A percentile compares a stretch with the other conserved stretches of the same genome.
These are phyloP conservation scores for Chrysoporthe austroafricana DNA, from an alignment of 2,329 filamentous ascomycete species.

Conservation along the genomic window DNA sequence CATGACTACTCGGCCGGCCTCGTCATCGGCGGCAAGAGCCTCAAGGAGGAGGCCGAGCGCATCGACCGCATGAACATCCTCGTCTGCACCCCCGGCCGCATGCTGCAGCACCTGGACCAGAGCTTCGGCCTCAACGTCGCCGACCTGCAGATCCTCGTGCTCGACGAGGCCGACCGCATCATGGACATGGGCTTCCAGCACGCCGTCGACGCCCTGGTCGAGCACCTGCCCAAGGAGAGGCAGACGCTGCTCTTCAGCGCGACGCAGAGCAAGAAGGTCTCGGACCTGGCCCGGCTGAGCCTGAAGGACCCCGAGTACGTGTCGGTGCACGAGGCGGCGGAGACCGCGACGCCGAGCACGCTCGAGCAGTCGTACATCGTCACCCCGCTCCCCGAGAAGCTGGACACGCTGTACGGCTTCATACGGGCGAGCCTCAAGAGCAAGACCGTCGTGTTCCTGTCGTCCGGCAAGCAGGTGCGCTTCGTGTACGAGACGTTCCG, in stretches of 20 bases:
- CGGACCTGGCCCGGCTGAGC: conserved; percentile 86
- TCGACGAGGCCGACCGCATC: conserved; percentile 95
- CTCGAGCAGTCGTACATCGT: conserved; percentile 92
- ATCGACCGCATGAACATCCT: conserved; percentile 86
- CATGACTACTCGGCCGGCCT: conserved; percentile 91
- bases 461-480: conserved; percentile 92
- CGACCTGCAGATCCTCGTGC: conserved; percentile 87
- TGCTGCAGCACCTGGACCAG: conserved; percentile 94
- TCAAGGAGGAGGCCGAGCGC: conserved; percentile 84
- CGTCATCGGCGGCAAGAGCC: conserved; percentile 89
- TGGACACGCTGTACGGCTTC: conserved; percentile 92
- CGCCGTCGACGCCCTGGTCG: conserved; percentile 88
- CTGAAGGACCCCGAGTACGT: conserved; percentile 93
- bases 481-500: conserved; percentile 95
- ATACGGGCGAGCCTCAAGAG: conserved; percentile 87
- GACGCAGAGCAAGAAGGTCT: conserved; percentile 93
- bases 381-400: conserved; percentile 82
- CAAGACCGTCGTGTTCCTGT: conserved; percentile 95
- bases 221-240: conserved; percentile 81
- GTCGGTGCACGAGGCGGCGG: conserved; percentile 84
- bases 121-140: conserved; percentile 88
- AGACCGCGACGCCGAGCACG: conserved; percentile 77
- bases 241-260: conserved; percentile 96
- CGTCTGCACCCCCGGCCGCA: conserved; percentile 91
- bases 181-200: conserved; percentile 96